Percentiles rank a stretch among this genome's conserved stretches.
These are phyloP conservation scores for Venturia nashicola DNA, from an alignment of 2,329 filamentous ascomycete genomes.

Conservation along the genomic window DNA sequence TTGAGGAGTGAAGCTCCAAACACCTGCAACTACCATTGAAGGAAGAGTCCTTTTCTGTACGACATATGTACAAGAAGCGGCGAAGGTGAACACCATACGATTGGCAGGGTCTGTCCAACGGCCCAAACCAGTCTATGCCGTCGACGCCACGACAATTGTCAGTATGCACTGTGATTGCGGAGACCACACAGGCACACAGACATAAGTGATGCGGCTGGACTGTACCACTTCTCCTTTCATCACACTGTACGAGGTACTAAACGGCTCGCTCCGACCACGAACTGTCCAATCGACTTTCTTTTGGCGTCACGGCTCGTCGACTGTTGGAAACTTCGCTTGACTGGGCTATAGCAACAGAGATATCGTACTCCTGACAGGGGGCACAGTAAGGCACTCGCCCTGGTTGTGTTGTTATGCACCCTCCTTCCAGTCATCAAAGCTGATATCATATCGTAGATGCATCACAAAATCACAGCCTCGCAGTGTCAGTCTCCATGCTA, in stretches of 20 bases:
- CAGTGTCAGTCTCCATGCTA: background rate
- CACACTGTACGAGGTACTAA: background rate
- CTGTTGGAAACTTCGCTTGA: background rate
- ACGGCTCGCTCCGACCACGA: background rate
- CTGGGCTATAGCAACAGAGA: background rate
- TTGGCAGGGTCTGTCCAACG: conserved; percentile 2
- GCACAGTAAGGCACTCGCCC: background rate
- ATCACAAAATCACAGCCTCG: background rate
- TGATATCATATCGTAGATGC: background rate
- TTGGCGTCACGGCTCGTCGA: background rate
- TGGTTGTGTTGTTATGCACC: background rate
- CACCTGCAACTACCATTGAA: background rate
- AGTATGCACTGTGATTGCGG: conserved; percentile 1
- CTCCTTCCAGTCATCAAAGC: background rate
- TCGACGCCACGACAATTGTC: background rate
- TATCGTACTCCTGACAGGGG: conserved; percentile 2
- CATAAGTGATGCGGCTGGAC: background rate
- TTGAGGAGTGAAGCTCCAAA: background rate
- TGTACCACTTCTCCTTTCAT: background rate
- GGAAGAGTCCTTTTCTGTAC: background rate
- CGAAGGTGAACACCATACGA: background rate
- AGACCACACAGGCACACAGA: background rate
- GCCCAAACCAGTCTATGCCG: background rate
- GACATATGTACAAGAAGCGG: background rate
- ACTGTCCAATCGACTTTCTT: background rate